phyloP scores from a whole-genome alignment of 805 yeast genomes.

The Wickerhamiella azyma region DNA sequence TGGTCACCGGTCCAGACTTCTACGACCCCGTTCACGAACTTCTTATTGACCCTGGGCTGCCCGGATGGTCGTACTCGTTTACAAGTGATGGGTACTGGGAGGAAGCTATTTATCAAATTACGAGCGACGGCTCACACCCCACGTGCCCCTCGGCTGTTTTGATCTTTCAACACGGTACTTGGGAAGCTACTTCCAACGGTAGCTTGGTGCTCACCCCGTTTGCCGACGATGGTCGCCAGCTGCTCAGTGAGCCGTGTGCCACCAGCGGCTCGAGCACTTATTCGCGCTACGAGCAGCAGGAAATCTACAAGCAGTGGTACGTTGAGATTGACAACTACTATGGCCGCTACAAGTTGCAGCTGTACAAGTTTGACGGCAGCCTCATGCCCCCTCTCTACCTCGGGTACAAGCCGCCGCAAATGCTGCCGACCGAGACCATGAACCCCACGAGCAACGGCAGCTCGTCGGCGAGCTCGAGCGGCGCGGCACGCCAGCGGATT shows the following conservation, averaged over 20 bases:
- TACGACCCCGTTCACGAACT: conserved; percentile 94
- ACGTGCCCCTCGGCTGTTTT: conserved; percentile 72
- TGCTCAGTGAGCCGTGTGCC: conserved; percentile 71
- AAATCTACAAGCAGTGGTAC: conserved; percentile 41
- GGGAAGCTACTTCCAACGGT: conserved; percentile 40
- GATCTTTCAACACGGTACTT: conserved; percentile 82
- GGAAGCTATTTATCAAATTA: conserved; percentile 72
- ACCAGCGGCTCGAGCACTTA: conserved; percentile 36
- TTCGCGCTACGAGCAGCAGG: conserved; percentile 57
- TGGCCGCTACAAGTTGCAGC: conserved; percentile 64
- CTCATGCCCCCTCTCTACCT: conserved; percentile 77
- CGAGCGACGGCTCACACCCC: conserved; percentile 34
- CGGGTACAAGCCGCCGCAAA: conserved; percentile 87
- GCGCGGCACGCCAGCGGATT: conserved; percentile 29
- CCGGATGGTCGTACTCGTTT: conserved; percentile 88
- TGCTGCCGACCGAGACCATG: conserved; percentile 86
- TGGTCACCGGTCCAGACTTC: conserved; percentile 87
- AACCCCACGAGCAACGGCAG: conserved; percentile 39
- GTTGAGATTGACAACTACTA: conserved; percentile 63
- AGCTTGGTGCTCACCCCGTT: conserved; percentile 58
- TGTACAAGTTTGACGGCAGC: conserved; percentile 60
- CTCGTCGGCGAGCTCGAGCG: conserved; percentile 10
- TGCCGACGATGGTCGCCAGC: conserved; percentile 82
- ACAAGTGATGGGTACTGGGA: conserved; percentile 87
- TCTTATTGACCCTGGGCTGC: conserved; percentile 85